Base-by-base conservation (phyloP, 257 asterid species). In the Jasminum sambac region DNA sequence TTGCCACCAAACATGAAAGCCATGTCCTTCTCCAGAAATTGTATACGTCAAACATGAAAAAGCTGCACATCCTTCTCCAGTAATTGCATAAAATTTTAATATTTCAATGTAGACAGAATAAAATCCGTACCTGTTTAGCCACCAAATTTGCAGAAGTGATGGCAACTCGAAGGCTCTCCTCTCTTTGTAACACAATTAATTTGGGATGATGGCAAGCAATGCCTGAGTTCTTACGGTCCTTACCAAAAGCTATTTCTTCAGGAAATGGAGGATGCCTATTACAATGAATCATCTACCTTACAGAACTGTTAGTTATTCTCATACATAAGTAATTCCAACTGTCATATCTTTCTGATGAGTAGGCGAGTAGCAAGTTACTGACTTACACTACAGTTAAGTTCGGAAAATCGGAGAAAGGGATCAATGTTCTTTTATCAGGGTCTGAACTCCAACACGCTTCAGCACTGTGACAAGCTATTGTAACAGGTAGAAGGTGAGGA, bases 151-250 rank as follows among this genome's bases (percentile, higher is more conserved):
- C 96, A 30, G 98, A 92, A 34, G 98, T 84, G 77, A 92, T 73
- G 71, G 88, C 92, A 64, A 89, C 92, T 68, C 98, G 94, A 66
- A 92, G 72, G 62, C 81, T 79, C 55, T 86, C 89, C 78, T 87
- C 95, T 80, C 90, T 81, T 81, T 88, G 96, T 86, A 92, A 78
- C 65, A 89, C 89, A 79, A 92, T 72, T 78, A 89, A 77, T 79
- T 92, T 92, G 25, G 98, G 96, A 73, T 92, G 98, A 84, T 92
- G 98, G 74, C 98, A 92, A 74, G 88, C 98, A 26, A 92, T 88
- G 72, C 96, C 98, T 41, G 82, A 84, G 80, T 78, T 89, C 85
- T 78, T 92, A 60, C 84, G 84, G 78, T 86, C 98, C 74, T 85
- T 83, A 69, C 89, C 94, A 81, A 92, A 92, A 81, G 96, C 96